Conservation (phyloP, 140 eudicot species). For the Senecio squalidus region DNA sequence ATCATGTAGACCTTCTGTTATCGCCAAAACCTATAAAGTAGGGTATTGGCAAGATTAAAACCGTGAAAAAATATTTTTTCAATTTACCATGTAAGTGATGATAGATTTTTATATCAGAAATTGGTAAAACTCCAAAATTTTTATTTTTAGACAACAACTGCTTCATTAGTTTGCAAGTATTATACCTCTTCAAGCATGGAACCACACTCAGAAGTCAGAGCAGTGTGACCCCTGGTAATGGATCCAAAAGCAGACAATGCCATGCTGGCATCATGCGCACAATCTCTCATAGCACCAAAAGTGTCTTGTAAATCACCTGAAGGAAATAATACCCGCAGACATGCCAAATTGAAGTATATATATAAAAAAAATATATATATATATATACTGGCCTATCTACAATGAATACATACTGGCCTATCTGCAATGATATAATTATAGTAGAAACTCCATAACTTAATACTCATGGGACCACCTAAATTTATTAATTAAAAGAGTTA, state of each 20-base stretch:
- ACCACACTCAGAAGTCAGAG: constrained; percentile 97
- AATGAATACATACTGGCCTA: too few species aligned
- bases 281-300: constrained; percentile 86
- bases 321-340: constrained; percentile 15
- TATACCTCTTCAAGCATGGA: constrained; percentile 99
- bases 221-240: constrained; percentile 75
- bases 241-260: constrained; percentile 73
- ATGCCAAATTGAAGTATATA: constrained; percentile 6
- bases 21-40: constrained; percentile 73
- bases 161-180: not conserved
- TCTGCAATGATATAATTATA: too few species aligned
- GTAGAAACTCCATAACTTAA: too few species aligned
- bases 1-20: constrained; percentile 82
- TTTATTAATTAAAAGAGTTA: too few species aligned
- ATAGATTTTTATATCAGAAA: not conserved
- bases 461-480: too few species aligned
- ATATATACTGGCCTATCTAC: not conserved
- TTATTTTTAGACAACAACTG: not conserved
- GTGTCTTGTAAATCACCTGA: constrained; percentile 84
- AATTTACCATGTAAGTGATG: constrained; percentile 1
- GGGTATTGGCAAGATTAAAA: constrained; percentile 8
- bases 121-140: not conserved
- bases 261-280: constrained; percentile 79
- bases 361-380: not conserved
- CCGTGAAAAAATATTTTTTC: constrained; percentile 4